phyloP scores from a whole-genome alignment of 108 stramenopile genomes.

The Cyclostephanos tholiformis region DNA sequence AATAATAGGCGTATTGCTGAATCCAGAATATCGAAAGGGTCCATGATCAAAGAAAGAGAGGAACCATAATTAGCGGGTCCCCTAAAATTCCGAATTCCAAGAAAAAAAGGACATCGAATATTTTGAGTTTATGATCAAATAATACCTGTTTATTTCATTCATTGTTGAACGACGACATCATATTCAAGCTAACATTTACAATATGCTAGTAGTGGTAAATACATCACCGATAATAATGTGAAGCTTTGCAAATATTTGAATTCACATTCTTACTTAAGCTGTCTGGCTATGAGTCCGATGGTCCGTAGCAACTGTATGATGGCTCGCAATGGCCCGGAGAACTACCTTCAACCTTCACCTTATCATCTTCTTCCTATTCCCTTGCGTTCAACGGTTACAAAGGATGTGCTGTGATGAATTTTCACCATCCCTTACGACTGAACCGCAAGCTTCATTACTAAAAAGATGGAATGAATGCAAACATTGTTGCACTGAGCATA shows the following conservation, averaged over 20 bases:
- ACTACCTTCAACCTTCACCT: too few species aligned
- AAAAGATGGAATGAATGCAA: not conserved
- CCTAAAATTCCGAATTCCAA: not conserved
- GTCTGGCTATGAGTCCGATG: not conserved
- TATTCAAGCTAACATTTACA: too few species aligned
- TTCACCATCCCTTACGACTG: constrained; percentile 38
- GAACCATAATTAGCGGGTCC: not conserved
- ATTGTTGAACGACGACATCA: too few species aligned
- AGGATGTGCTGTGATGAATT: not conserved
- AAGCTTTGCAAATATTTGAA: not conserved
- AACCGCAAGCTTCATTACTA: constrained; percentile 81
- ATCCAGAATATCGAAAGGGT: not conserved
- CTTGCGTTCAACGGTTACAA: not conserved
- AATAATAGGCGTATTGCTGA: not conserved
- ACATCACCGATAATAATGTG: too few species aligned
- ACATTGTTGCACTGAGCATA: not conserved
- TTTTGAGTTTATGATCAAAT: not conserved
- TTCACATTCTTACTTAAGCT: not conserved
- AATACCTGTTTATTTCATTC: too few species aligned
- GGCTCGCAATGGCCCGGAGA: not conserved
- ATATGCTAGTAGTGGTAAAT: too few species aligned
- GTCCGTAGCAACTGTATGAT: not conserved
- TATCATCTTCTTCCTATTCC: not conserved
- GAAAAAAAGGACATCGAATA: not conserved
- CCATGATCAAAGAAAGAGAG: not conserved